Evolutionary conservation across 768 basidiomycete species (phyloP).

Genomic region (Mycena epipterygia): DNA sequence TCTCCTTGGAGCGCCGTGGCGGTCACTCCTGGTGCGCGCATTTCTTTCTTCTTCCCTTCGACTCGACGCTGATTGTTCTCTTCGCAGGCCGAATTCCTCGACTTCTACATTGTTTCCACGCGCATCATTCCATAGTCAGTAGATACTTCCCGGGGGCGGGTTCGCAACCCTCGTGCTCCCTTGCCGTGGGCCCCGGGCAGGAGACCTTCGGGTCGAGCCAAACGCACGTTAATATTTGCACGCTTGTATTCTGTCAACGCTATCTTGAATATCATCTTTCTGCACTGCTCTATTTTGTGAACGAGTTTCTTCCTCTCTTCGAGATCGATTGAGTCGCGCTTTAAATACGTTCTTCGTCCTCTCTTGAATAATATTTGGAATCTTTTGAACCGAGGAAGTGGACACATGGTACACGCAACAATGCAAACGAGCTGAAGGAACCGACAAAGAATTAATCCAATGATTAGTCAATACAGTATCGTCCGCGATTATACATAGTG

Average conservation of each 20-base stretch:
- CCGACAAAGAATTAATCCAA: neutral
- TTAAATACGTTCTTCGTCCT: too few species aligned
- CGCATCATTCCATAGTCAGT: neutral
- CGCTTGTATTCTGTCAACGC: too few species aligned
- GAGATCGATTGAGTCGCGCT: too few species aligned
- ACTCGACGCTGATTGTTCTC: neutral
- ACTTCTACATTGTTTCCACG: neutral
- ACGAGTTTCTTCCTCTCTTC: neutral
- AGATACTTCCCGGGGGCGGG: slow-evolving; percentile 9
- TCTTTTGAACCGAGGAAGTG: too few species aligned
- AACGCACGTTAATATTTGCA: slow-evolving; percentile 26
- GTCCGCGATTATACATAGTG: neutral
- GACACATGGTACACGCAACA: neutral
- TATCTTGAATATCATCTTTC: neutral
- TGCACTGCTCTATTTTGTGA: neutral
- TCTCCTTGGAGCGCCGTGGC: neutral
- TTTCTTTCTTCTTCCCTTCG: neutral
- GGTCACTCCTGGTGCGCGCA: slow-evolving; percentile 7
- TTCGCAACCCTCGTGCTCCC: slow-evolving; percentile 14
- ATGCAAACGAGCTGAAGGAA: too few species aligned
- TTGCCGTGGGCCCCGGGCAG: slow-evolving; percentile 11
- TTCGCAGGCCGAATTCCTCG: slow-evolving; percentile 1
- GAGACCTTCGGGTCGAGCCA: slow-evolving; percentile 12
- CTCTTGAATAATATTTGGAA: too few species aligned
- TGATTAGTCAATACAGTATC: neutral